Evolutionary conservation across 2,329 filamentous ascomycete genomes (phyloP).

Genomic region (Cryoendolithus antarcticus): DNA sequence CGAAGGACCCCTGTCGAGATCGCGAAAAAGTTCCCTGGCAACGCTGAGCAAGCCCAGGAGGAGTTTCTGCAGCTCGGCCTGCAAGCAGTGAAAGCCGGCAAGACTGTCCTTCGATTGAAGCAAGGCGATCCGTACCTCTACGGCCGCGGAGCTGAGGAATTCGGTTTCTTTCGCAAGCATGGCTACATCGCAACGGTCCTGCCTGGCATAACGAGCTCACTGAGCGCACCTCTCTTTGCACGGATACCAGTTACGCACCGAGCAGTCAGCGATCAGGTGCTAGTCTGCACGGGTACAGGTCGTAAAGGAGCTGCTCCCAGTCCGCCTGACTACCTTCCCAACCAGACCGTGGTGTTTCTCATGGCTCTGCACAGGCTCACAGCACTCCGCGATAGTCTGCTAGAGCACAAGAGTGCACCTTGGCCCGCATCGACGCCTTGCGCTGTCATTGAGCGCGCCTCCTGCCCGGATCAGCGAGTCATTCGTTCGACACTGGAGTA

Average conservation of each 20-base stretch:
- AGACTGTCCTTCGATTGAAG: slow-evolving; percentile 78
- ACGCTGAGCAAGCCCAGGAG: slow-evolving; percentile 84
- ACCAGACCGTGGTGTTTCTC: slow-evolving; percentile 78
- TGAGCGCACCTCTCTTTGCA: slow-evolving; percentile 80
- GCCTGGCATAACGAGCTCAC: slow-evolving; percentile 79
- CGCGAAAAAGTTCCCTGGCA: slow-evolving; percentile 93
- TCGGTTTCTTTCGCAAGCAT: slow-evolving; percentile 63
- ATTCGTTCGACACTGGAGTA: slow-evolving; percentile 74
- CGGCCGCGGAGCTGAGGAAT: slow-evolving; percentile 87
- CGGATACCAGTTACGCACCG: slow-evolving; percentile 80
- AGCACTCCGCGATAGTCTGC: slow-evolving; percentile 61
- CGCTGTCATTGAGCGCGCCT: slow-evolving; percentile 85
- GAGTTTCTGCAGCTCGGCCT: slow-evolving; percentile 74
- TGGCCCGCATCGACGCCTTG: slow-evolving; percentile 64
- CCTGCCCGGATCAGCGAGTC: slow-evolving; percentile 89
- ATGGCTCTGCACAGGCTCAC: slow-evolving; percentile 89
- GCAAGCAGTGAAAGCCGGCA: slow-evolving; percentile 53
- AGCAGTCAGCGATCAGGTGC: slow-evolving; percentile 78
- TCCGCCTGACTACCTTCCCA: slow-evolving; percentile 66
- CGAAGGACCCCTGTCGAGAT: slow-evolving; percentile 82
- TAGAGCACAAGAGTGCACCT: slow-evolving; percentile 23
- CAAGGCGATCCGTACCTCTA: slow-evolving; percentile 97
- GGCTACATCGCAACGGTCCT: slow-evolving; percentile 60
- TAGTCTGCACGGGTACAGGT: slow-evolving; percentile 94
- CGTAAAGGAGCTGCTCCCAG: slow-evolving; percentile 71